Evolutionary conservation across 768 basidiomycete genomes (phyloP).

Genomic region (Tricholoma flavovirens): DNA sequence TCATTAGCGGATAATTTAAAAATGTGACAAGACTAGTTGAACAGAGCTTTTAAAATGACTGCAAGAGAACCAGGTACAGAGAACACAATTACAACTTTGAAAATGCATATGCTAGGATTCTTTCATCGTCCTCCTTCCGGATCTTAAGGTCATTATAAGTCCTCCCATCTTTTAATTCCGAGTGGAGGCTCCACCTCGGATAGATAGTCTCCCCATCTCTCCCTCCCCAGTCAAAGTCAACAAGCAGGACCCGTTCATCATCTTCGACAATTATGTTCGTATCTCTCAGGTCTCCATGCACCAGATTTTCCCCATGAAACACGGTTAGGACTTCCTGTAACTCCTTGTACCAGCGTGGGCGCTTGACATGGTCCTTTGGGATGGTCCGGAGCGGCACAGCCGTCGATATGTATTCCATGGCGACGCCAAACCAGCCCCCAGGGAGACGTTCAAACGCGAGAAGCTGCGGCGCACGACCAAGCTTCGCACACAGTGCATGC

Average conservation of each 20-base stretch:
- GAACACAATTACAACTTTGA: not conserved
- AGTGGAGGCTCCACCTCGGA: constrained; percentile 8
- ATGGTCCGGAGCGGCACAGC: constrained; percentile 1
- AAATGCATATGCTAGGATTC: constrained; percentile 3
- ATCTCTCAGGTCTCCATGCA: not conserved
- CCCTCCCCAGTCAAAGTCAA: constrained; percentile 16
- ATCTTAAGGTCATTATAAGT: constrained; percentile 6
- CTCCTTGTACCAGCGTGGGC: not conserved
- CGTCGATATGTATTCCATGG: constrained; percentile 18
- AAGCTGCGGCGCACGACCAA: constrained; percentile 18
- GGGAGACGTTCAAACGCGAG: constrained; percentile 20
- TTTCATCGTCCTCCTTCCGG: constrained; percentile 10
- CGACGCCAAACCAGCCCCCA: constrained; percentile 23
- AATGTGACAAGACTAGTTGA: not conserved
- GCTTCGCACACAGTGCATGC: constrained; percentile 18
- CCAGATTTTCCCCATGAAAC: not conserved
- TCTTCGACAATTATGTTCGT: not conserved
- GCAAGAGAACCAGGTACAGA: not conserved
- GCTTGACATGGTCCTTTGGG: not conserved
- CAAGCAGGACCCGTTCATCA: constrained; percentile 8
- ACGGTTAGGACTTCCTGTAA: not conserved
- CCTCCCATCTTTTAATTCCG: constrained; percentile 6
- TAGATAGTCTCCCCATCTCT: constrained; percentile 9
- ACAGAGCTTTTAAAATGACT: not conserved
- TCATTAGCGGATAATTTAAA: not conserved